Base-by-base conservation (phyloP, 306 rosid genomes). In the Pyrus betulifolia region DNA sequence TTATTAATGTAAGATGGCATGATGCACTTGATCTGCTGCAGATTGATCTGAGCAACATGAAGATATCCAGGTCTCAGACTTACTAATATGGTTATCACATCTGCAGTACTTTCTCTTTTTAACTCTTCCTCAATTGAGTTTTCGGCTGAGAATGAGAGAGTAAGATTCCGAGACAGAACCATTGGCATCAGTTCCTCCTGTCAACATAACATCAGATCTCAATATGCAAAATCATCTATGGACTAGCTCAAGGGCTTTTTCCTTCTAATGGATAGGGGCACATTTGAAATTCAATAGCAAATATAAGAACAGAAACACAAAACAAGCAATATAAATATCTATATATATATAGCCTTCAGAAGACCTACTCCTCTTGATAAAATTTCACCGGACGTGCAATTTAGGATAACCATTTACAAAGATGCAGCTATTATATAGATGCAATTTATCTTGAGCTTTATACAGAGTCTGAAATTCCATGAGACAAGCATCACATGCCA, bases 21-120 rank as follows among this genome's bases (percentile, higher is more conserved):
- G 42, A 73, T 23, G 44, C 4, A 67, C 52, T 76, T 71, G 70
- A 65, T 23, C 77, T 45, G 67, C 31, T 67, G 25, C 72, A 80
- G 38, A 72, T 21, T 11, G 44, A 42, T 65, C 35, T 1, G 38
- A 63, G 44, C 58, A 55, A 76, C 80, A 61, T 46, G 25, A 72
- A 61, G 74, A 78, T 42, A 64, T 14, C 57, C 35, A 60, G 21
- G 65, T 52, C 76, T 28, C 28, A 46, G 77, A 74, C 93, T 82
- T 90, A 93, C 97, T 2, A 88, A 84, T 84, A 94, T 90, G 73
- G 98, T 94, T 74, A 94, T 72, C 72, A 92, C 88, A 85, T 94
- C 98, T 71, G 98, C 98, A 8, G 97, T 89, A 86, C 98, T 94
- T 82, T 94, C 98, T 83, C 98, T 90, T 87, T 94, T 94, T 66